Base-by-base conservation (phyloP, 2,329 filamentous ascomycete genomes). In the Hymenoscyphus scutula region DNA sequence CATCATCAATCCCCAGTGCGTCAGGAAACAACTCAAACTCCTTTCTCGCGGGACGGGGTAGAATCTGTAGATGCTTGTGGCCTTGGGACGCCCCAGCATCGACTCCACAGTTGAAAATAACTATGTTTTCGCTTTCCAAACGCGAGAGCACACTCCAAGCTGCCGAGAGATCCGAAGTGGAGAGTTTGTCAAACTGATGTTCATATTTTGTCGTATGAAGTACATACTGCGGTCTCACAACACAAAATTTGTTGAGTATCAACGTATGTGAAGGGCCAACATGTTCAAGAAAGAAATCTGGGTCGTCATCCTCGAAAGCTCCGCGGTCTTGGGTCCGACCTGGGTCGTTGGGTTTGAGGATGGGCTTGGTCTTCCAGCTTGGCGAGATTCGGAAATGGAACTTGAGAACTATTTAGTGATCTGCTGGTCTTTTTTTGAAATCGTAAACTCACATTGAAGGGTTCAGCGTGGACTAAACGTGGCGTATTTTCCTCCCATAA, bases 81-180 rank as follows among this genome's bases (percentile, higher is more conserved):
- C 77, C 77, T 60, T 78, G 74, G 15, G 75, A 77, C 1, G 72
- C 75, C 19, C 78, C 79, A 57, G 75, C 76, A 29, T 78, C 75
- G 51, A 76, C 75, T 15, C 79, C 79, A 58, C 78, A 79, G 64
- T 80, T 80, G 68, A 77, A 80, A 38, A 81, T 77, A 57, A 76
- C 71, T 69, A 80, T 74, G 30, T 74, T 74, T 27, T 48, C 32
- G 56, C 17, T 62, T 19, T 60, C 55, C 17, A 76, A 65, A 15
- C 66, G 63, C 17, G 62, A 59, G 61, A 79, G 68, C 6, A 76
- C 70, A n/a, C 70, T 68, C 76, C 76, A 77, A 11, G 74, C 69
- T 1, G 77, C 74, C 5, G 70, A 65, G 51, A 78, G 63, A 68
- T 80, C 78, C 32, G 56, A 48, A 10, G 62, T 59, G 48, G 76